phyloP scores from a whole-genome alignment of 192 early-diverging fungal species.

The Gonapodya prolifera region DNA sequence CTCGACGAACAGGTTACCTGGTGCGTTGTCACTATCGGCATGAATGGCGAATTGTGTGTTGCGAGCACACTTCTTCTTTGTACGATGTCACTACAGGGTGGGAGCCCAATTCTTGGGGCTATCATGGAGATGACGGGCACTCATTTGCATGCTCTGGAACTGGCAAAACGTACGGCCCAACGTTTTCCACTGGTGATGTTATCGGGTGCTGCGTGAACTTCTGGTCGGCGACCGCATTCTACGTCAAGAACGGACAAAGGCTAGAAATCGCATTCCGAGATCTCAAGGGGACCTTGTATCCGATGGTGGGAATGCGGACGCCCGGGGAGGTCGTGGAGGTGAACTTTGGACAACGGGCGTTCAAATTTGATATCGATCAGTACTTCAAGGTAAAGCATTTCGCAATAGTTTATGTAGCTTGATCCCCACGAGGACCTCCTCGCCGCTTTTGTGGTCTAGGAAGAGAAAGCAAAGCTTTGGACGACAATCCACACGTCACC shows the following conservation, averaged over 20 bases:
- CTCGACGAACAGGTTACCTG: constrained; percentile 59
- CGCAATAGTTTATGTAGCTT: no score
- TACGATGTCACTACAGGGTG: constrained; percentile 42
- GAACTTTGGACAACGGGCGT: constrained; percentile 63
- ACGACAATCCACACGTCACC: constrained; percentile 16
- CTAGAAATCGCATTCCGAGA: constrained; percentile 39
- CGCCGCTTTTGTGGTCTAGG: constrained; percentile 11
- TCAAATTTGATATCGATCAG: constrained; percentile 59
- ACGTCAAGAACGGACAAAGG: constrained; percentile 77
- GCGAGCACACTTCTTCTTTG: neutral
- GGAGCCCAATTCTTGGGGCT: constrained; percentile 84
- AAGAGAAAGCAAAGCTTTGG: constrained; percentile 32
- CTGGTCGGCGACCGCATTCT: constrained; percentile 49
- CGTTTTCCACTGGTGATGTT: constrained; percentile 80
- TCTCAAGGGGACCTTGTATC: constrained; percentile 39
- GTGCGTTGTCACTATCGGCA: constrained; percentile 22
- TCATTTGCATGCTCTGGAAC: constrained; percentile 60
- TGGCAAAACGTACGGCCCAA: constrained; percentile 74
- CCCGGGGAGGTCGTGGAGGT: constrained; percentile 55
- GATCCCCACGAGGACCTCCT: neutral
- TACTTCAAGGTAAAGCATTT: constrained; percentile 35
- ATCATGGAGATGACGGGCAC: constrained; percentile 94
- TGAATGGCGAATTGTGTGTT: neutral
- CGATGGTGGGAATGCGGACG: constrained; percentile 62
- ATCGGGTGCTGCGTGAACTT: constrained; percentile 93